phyloP scores from a whole-genome alignment of 371 early-diverging fungal genomes.

The Catenaria anguillulae region DNA sequence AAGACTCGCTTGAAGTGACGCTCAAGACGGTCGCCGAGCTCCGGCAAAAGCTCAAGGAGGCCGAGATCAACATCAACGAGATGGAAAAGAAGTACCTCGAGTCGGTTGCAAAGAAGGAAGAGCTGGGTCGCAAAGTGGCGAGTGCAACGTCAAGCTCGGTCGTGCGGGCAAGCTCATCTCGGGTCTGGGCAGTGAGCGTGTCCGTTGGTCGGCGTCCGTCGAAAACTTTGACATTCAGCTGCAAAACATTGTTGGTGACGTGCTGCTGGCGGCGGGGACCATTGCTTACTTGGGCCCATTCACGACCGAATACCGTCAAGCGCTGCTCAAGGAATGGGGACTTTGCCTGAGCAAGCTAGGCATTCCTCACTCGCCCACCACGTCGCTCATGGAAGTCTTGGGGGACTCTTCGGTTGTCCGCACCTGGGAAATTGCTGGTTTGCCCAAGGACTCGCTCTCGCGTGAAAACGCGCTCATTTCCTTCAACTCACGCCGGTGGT shows the following conservation, averaged over 20 bases:
- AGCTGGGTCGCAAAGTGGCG: constrained; percentile 39
- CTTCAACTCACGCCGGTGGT: constrained; percentile 37
- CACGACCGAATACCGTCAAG: constrained; percentile 32
- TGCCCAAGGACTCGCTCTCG: constrained; percentile 34
- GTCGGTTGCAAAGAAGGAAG: constrained; percentile 41
- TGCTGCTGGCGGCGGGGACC: constrained; percentile 28
- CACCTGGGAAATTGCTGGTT: constrained; percentile 30
- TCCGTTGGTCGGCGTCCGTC: constrained; percentile 37
- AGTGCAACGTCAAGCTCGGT: constrained; percentile 37
- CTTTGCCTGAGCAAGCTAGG: constrained; percentile 22
- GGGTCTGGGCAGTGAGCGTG: constrained; percentile 35
- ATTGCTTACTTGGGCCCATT: constrained; percentile 41
- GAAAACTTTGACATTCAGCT: constrained; percentile 33
- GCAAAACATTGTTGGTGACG: constrained; percentile 35
- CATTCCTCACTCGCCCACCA: constrained; percentile 35
- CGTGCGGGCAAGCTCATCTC: constrained; percentile 41
- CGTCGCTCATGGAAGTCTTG: constrained; percentile 31
- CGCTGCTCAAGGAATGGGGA: constrained; percentile 30
- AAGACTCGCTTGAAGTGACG: constrained; percentile 35
- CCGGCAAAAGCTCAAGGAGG: constrained; percentile 34
- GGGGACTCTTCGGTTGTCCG: constrained; percentile 22
- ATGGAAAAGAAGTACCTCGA: constrained; percentile 41
- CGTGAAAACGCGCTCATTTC: constrained; percentile 41
- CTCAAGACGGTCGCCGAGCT: constrained; percentile 32
- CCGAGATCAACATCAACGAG: constrained; percentile 39